These are phyloP conservation scores for Lumnitzera racemosa DNA, from an alignment of 345 rosid genomes.

Conservation along the genomic window DNA sequence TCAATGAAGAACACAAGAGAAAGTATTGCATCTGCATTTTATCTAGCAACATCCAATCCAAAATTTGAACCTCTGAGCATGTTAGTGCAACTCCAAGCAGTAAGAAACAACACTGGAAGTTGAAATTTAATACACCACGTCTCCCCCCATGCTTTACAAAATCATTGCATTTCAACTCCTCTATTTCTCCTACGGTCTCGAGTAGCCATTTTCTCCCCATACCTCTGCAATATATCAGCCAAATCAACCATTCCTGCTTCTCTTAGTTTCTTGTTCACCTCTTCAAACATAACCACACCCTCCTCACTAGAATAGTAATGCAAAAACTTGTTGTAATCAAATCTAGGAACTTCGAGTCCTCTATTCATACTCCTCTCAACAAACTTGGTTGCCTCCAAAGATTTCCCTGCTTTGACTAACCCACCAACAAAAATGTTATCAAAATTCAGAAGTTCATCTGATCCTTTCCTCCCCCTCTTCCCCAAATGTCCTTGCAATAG, in stretches of 20 bases:
- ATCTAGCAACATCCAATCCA: too few species aligned
- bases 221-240: constrained; percentile 74
- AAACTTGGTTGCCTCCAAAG: constrained; percentile 65
- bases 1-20: constrained; percentile 21
- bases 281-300: constrained; percentile 64
- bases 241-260: constrained; percentile 65
- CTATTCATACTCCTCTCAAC: constrained; percentile 61
- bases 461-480: constrained; percentile 81
- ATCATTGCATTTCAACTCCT: constrained; percentile 11
- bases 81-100: too few species aligned
- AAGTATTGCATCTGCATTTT: too few species aligned
- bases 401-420: constrained; percentile 75
- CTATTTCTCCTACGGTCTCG: constrained; percentile 69
- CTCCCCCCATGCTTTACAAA: not conserved
- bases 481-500: constrained; percentile 86
- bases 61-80: too few species aligned
- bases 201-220: constrained; percentile 83
- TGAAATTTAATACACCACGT: not conserved
- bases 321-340: constrained; percentile 81
- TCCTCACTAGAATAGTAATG: constrained; percentile 71
- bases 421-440: constrained; percentile 86
- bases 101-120: too few species aligned
- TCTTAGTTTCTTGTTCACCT: constrained; percentile 55
- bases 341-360: constrained; percentile 72
- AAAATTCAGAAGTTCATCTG: constrained; percentile 61